phyloP scores from a whole-genome alignment of 441 rosid genomes.

The Cnidoscolus chayamansa region DNA sequence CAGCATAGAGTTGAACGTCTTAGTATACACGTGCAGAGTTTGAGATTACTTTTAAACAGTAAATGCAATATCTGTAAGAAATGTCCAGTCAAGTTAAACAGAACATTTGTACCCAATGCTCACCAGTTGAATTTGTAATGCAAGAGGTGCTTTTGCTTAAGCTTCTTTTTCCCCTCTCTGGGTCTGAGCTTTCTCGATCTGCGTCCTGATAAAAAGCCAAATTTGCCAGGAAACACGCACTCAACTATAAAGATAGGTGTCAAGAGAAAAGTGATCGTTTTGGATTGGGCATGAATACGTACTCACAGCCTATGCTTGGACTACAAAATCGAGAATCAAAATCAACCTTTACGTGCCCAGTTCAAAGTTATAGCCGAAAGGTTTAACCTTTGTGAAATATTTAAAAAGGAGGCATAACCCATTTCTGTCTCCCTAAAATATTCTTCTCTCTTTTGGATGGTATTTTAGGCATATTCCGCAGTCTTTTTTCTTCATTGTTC shows the following conservation, averaged over 20 bases:
- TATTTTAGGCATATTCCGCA: not conserved
- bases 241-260: not conserved
- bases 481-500: constrained; percentile 11
- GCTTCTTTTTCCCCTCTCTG: not conserved
- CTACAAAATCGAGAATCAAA: constrained; percentile 13
- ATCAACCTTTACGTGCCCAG: constrained; percentile 9
- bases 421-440: not conserved
- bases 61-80: not conserved
- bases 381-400: not conserved
- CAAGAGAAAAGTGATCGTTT: not conserved
- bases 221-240: not conserved
- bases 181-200: not conserved
- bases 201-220: not conserved
- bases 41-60: not conserved
- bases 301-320: not conserved
- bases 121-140: not conserved
- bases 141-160: not conserved
- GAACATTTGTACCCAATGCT: not conserved
- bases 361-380: constrained; percentile 30
- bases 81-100: not conserved
- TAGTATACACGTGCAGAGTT: not conserved
- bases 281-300: not conserved
- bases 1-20: constrained; percentile 1
- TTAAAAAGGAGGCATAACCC: constrained; percentile 9
- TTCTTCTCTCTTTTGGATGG: not conserved